Base-by-base conservation (phyloP, 2,329 filamentous ascomycete species). In the Neurospora sp. region DNA sequence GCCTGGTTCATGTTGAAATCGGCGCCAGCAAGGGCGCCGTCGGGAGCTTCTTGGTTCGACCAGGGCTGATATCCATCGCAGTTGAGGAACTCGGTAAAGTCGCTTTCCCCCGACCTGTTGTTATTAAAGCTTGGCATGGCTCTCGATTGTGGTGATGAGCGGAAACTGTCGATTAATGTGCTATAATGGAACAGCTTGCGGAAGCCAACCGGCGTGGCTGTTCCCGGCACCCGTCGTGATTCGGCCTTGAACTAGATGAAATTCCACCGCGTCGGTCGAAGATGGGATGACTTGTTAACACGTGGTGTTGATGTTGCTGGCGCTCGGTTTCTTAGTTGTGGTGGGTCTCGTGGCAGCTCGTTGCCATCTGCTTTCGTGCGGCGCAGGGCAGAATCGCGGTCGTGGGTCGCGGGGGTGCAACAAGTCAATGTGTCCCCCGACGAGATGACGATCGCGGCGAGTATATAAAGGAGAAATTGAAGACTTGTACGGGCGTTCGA, bases 1-100 rank as follows among this genome's bases (percentile, higher is more conserved):
- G 52, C 28, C 67, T 74, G 71, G 69, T 67, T 72, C 6, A 57
- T 68, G 66, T 70, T 67, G 19, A 67, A 71, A 17, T 66, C 67
- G 37, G 67, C 46, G 19, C 69, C 71, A 33, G 52, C 23, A 36
- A 62, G 52, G 23, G 52, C 52, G 52, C 52, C 52, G 36, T 62
- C 52, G 52, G 52, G 23, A 62, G 52, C 52, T 62, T 62, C 52
- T n/a, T 62, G 52, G 52, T 33, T 62, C 28, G 52, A 33, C 52
- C 52, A 62, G 52, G 52, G 52, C 52, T 62, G 52, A 36, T 62
- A 62, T 62, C 52, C 52, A 62, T 62, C 52, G 28, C 28, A 28
- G 23, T 62, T 62, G 33, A 62, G 52, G 8, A 62, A 62, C 10
- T 62, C 52, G 2, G 52, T 36, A 10, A 62, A 62, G 52, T 62